Evolutionary conservation across 495 filamentous ascomycete genomes (phyloP), one percentile per base, ranked within the genome.

Genomic region (Aspergillus saccharolyticus): DNA sequence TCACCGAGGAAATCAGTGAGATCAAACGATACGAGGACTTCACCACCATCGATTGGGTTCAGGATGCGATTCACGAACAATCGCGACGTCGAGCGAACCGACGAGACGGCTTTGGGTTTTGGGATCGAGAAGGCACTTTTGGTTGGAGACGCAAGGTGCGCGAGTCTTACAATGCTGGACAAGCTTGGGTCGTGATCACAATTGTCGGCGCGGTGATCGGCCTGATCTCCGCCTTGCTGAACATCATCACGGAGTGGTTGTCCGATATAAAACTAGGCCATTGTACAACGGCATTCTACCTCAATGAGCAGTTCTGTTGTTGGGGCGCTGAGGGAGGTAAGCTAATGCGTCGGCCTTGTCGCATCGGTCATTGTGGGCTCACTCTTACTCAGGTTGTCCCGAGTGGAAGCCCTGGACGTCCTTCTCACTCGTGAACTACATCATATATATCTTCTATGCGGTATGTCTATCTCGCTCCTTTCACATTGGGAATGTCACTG

Each of bases 11-110:
- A 75, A 96, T 98, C 64, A 93, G 87, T 45, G 89, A 96, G 76
- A 97, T 98, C 68, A 96, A 96, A 73, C 83, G 95, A 73, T 98
- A 98, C 76, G 94, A 97, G 70, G 85, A 90, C 67, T 98, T 98
- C 68, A 97, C 93, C 4, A 98, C 94, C 0, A 98, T 98, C 82
- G 92, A 98, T 70, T 98, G 94, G 94, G 91, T 98, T 1, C 91
- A 98, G 69, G 94, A 98, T 84, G 93, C 93, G 1, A 87, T 92
- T 15, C 86, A 91, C 47, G 94, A 96, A 70, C 89, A 96, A 70
- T 73, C 88, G 39, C 83, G 92, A 48, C 81, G 92, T 51, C 88
- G 89, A 64, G 83, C 88, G 18, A 79, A 85, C 67, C 81, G 87
- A 65, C 85, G 83, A 75, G 85, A 86, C 60, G 83, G 84, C 16